Base-by-base conservation (phyloP, 805 yeast species). In the Sungouiella thailandica region DNA sequence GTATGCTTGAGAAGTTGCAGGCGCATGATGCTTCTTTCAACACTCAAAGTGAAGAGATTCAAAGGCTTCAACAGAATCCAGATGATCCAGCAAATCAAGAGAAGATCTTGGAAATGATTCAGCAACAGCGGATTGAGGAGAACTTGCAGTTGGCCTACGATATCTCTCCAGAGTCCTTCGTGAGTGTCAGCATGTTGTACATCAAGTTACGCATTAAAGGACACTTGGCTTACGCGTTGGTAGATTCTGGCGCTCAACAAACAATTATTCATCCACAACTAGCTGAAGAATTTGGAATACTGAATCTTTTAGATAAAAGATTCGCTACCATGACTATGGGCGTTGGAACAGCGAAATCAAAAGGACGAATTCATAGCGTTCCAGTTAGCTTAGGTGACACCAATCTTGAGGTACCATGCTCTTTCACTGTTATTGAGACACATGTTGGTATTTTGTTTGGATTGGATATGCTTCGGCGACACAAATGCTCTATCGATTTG, bases 191-290 rank as follows among this genome's bases (percentile, higher is more conserved):
- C 20, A 88, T 93, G 96, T 70, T 93, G 25, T 90, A 81, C 58
- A 78, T 93, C 11, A 70, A 78, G 36, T 69, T 87, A 25, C 80
- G 76, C 44, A 81, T 90, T 23, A 89, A 93, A 50, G 90, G 93
- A 1, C 68, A 71, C 29, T 78, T 80, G 15, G 82, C 88, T 3
- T 85, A 85, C 54, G 97, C 97, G 0, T 87, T 93, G 64, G 95
- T 93, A 4, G 99, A 93, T 55, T 78, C 97, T 0, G 98, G 99
- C 2, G 97, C 99, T 0, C 96, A 88, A 57, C 67, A 77, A 18
- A 88, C 98, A 0, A 80, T 93, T 25, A 76, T 93, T 51, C 78
- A 88, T 20, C 83, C 94, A 1, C 63, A 67, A 26, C 66, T 89
- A 43, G 96, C 95, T 0, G 83, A 82, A 41, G 62, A 67, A 30